Evolutionary conservation across 1,284 basidiomycete species (phyloP).

Genomic region (Stygiomarasmius scandens): DNA sequence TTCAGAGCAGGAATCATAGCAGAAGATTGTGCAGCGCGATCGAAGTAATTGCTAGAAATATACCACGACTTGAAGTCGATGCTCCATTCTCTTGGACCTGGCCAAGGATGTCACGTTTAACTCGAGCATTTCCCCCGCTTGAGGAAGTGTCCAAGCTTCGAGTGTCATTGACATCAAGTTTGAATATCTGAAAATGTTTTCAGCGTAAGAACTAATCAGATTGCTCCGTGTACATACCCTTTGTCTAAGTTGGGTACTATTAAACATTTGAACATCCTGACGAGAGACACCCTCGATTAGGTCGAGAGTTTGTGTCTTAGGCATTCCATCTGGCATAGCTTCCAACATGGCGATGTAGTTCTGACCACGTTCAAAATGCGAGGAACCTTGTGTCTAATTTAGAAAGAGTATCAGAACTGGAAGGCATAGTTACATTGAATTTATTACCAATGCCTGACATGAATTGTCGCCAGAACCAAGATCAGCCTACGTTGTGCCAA

Average conservation of each 20-base stretch:
- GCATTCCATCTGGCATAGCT: slow-evolving; percentile 9
- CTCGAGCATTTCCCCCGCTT: too few species aligned
- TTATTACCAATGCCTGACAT: slow-evolving; percentile 14
- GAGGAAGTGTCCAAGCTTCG: too few species aligned
- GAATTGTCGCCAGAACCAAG: slow-evolving; percentile 12
- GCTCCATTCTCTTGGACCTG: too few species aligned
- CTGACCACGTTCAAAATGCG: slow-evolving; percentile 15
- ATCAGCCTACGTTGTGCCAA: slow-evolving; percentile 5
- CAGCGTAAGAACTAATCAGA: too few species aligned
- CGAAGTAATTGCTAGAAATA: too few species aligned
- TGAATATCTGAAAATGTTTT: too few species aligned
- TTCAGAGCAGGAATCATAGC: too few species aligned
- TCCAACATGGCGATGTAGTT: slow-evolving; percentile 15
- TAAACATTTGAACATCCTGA: slow-evolving; percentile 14
- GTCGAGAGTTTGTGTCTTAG: slow-evolving; percentile 11
- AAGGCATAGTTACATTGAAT: background rate
- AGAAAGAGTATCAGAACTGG: background rate
- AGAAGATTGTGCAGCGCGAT: too few species aligned
- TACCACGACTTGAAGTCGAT: too few species aligned
- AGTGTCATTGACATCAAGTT: too few species aligned
- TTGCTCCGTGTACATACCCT: background rate
- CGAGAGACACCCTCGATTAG: slow-evolving; percentile 12
- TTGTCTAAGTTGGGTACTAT: slow-evolving; percentile 2
- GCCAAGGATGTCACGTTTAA: too few species aligned
- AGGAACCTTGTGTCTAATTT: slow-evolving; percentile 13